phyloP scores from a whole-genome alignment of 192 early-diverging fungal species.

The Phlyctochytrium arcticum region DNA sequence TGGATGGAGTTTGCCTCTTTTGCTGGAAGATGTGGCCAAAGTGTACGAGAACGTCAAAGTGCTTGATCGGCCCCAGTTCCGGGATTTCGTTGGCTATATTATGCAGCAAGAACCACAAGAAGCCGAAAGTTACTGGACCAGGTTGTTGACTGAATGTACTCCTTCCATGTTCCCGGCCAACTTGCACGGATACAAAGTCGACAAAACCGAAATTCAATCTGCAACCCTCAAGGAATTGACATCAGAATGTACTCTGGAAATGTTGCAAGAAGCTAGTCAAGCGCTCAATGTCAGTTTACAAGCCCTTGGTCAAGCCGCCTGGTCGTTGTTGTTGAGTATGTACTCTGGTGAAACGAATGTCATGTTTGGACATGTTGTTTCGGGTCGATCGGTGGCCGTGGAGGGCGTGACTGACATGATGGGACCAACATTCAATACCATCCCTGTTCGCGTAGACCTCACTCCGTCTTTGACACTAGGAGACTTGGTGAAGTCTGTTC shows the following conservation, averaged over 20 bases:
- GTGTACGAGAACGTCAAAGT: background rate
- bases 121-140: slow-evolving; percentile 6
- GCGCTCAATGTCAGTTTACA: background rate
- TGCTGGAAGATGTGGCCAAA: slow-evolving; percentile 21
- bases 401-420: background rate
- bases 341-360: slow-evolving; percentile 8
- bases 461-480: background rate
- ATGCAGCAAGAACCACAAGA: background rate
- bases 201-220: background rate
- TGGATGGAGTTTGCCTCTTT: slow-evolving; percentile 22
- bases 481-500: slow-evolving; percentile 1
- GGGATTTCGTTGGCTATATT: background rate
- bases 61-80: background rate
- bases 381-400: slow-evolving; percentile 2
- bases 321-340: background rate
- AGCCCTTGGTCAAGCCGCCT: slow-evolving; percentile 13
- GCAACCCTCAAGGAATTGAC: background rate
- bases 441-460: slow-evolving; percentile 1
- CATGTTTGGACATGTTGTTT: slow-evolving; percentile 20
- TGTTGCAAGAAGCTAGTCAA: background rate
- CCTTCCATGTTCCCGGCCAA: slow-evolving; percentile 5
- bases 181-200: background rate
- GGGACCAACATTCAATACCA: slow-evolving; percentile 14
- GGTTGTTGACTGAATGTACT: background rate
- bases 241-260: background rate